Base-by-base conservation (phyloP, 2,329 filamentous ascomycete genomes). In the Fonsecaea pugnacius region DNA sequence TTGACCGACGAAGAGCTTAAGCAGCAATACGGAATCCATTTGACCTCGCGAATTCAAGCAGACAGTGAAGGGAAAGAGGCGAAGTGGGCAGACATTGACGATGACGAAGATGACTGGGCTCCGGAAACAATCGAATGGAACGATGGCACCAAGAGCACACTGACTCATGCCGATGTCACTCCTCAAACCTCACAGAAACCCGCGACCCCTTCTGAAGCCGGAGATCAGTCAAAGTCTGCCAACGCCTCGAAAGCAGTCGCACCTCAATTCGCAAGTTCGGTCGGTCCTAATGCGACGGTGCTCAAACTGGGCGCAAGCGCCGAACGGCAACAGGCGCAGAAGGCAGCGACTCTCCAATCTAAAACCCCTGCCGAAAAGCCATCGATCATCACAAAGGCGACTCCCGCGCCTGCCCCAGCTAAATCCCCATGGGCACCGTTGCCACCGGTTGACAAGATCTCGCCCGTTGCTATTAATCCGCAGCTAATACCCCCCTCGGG, bases 361-460 rank as follows among this genome's bases (percentile, higher is more conserved):
- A 62, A 58, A 38, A 18, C 46, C 18, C 55, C 60, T 16, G n/a
- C 64, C n/a, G 84, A 86, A 18, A 87, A 84, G 71, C 78, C 80
- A 12, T 81, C 80, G 0, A 73, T 85, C 27, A 79, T 65, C 18
- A 63, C 76, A 24, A 77, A 77, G 30, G 79, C 78, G 60, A 77
- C 75, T 57, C 74, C 76, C 30, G 78, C 78, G 32, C 85, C 89
- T 8, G 83, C 87, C 0, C 89, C 92, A 0, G 85, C 88, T 30
- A 97, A 96, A 74, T 97, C 93, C 3, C 94, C 94, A 3, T 98
- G 94, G 94, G 94, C 94, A 27, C 75, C 89, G 36, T 79, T 98
- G 32, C 94, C 94, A 14, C 91, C 92, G 0, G 85, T 97, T 6
- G 92, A 96, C 10, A 94, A 89, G 74, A 85, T 89, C 0, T 87